phyloP scores from a whole-genome alignment of 106 monocot species.

The Allium fistulosum region DNA sequence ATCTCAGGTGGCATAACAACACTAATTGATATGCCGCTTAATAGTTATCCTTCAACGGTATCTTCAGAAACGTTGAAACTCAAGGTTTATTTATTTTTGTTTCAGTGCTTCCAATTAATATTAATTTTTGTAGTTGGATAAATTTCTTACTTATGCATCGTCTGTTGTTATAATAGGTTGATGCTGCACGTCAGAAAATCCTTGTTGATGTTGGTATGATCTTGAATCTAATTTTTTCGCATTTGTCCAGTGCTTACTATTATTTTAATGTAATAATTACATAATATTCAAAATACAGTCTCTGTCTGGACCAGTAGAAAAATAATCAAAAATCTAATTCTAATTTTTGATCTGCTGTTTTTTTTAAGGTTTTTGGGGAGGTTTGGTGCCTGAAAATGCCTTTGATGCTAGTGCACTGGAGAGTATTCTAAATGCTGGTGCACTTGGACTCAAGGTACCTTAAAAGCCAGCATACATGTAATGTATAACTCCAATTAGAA shows the following conservation, averaged over 20 bases:
- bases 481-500: too few species aligned
- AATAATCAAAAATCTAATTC: background rate
- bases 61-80: slow-evolving; percentile 73
- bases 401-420: slow-evolving; percentile 48
- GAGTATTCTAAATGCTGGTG: slow-evolving; percentile 25
- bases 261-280: background rate
- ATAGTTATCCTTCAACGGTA: slow-evolving; percentile 75
- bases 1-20: slow-evolving; percentile 91
- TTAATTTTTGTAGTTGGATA: too few species aligned
- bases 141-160: too few species aligned
- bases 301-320: background rate
- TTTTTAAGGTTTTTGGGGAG: slow-evolving; percentile 92
- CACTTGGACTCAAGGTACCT: slow-evolving; percentile 38
- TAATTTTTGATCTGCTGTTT: background rate
- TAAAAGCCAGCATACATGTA: too few species aligned
- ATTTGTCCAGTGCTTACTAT: background rate
- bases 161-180: slow-evolving; percentile 38
- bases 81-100: slow-evolving; percentile 46
- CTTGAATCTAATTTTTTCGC: background rate
- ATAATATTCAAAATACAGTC: too few species aligned
- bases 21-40: slow-evolving; percentile 97
- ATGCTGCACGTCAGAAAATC: slow-evolving; percentile 72
- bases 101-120: too few species aligned
- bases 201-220: slow-evolving; percentile 90
- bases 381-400: slow-evolving; percentile 93